phyloP scores from a whole-genome alignment of 768 basidiomycete species.

The Austroboletus eburneus region DNA sequence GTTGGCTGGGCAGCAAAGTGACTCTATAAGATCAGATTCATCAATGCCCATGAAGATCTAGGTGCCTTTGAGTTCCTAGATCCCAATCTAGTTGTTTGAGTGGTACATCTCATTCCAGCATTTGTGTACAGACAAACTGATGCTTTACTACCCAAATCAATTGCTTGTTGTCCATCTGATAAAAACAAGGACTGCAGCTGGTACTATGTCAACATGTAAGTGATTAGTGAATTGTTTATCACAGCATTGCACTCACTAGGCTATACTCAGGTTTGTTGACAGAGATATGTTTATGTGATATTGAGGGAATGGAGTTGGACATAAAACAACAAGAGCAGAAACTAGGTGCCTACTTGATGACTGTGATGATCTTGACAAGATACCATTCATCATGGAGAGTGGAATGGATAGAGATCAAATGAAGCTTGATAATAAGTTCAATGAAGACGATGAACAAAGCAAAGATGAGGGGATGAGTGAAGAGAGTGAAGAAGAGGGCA shows the following conservation, averaged over 20 bases:
- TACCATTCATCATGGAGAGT: not conserved
- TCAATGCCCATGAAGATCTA: not conserved
- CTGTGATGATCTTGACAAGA: not conserved
- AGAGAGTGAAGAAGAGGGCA: too few species aligned
- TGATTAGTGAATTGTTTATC: not conserved
- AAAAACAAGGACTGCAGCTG: slow-evolving; percentile 29
- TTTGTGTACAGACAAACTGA: not conserved
- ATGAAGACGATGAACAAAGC: not conserved
- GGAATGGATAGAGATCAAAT: not conserved
- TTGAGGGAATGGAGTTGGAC: not conserved
- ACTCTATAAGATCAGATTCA: not conserved
- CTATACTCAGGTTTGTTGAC: not conserved
- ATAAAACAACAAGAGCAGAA: not conserved
- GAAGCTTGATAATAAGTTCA: not conserved
- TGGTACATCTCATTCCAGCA: not conserved
- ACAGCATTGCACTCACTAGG: not conserved
- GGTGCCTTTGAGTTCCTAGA: not conserved
- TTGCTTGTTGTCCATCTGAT: slow-evolving; percentile 6
- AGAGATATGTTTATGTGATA: not conserved
- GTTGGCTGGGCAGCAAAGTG: not conserved
- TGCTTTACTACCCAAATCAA: not conserved
- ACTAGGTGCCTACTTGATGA: not conserved
- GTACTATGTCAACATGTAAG: slow-evolving; percentile 35
- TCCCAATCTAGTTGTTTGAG: not conserved
- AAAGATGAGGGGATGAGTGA: not conserved